A percentile compares a stretch with the other conserved stretches of the same genome.
Evolutionary conservation across 148 eudicot species (phyloP).

Genomic region (Rhododendron simsii): DNA sequence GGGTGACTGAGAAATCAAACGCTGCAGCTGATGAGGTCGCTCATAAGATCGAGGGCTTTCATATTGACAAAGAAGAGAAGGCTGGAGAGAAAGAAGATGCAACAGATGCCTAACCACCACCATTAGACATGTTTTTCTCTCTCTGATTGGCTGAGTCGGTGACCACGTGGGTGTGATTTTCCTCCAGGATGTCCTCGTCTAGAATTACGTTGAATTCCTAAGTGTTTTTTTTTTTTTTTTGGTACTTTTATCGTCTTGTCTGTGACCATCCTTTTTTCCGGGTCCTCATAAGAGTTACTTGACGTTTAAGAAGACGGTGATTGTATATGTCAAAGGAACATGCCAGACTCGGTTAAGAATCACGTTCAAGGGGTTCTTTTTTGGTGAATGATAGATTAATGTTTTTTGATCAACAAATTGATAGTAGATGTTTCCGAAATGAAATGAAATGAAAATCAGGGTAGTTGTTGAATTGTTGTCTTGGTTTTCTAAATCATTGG

Average conservation of each 20-base stretch:
- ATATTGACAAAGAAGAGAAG: conserved; percentile 46
- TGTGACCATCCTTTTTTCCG: neutral
- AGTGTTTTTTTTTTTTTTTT: neutral
- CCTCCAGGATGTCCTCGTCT: neutral
- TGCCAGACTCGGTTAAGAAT: neutral
- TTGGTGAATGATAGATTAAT: neutral
- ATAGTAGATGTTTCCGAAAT: neutral
- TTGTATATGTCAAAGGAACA: neutral
- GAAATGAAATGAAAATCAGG: neutral
- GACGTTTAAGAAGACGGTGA: neutral
- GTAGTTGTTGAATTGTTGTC: neutral
- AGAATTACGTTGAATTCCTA: neutral
- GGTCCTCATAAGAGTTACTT: neutral
- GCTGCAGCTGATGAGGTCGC: conserved; percentile 37
- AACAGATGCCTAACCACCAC: conserved; percentile 14
- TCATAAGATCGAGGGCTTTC: conserved; percentile 51
- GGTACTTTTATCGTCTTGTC: neutral
- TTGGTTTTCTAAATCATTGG: neutral
- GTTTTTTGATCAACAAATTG: neutral
- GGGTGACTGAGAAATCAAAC: conserved; percentile 32
- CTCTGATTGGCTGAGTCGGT: neutral
- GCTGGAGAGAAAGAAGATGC: conserved; percentile 36
- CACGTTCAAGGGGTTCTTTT: neutral
- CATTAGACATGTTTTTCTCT: neutral
- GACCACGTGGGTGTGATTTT: neutral